These are phyloP conservation scores for Ascomycota sp. DNA, from an alignment of 2,329 filamentous ascomycete species.

Conservation along the genomic window DNA sequence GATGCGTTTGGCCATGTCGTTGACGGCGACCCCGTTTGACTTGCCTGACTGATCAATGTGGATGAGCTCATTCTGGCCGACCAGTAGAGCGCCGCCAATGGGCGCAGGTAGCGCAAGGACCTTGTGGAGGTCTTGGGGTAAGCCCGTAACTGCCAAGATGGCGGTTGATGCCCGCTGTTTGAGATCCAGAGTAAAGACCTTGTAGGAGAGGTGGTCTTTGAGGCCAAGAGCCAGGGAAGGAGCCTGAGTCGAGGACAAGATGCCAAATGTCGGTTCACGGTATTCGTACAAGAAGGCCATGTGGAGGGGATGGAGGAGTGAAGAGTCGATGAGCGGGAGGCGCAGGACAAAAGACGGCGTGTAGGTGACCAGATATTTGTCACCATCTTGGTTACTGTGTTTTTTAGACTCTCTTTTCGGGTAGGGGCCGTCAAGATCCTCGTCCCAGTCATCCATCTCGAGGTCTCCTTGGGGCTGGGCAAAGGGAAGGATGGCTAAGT, in stretches of 20 bases:
- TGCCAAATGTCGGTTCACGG: slow-evolving; percentile 89
- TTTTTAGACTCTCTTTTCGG: slow-evolving; percentile 20
- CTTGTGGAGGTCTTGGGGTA: slow-evolving; percentile 73
- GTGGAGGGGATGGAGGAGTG: slow-evolving; percentile 72
- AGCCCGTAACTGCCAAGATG: slow-evolving; percentile 63
- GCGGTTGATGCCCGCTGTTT: slow-evolving; percentile 86
- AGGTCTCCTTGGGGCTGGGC: slow-evolving; percentile 70
- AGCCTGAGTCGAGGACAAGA: slow-evolving; percentile 58
- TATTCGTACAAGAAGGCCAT: slow-evolving; percentile 92
- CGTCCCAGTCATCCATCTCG: slow-evolving; percentile 80
- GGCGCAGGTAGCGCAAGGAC: slow-evolving; percentile 69
- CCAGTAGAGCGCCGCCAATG: slow-evolving; percentile 68
- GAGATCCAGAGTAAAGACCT: slow-evolving; percentile 85
- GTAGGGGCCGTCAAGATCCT: slow-evolving; percentile 52
- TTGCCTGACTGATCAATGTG: slow-evolving; percentile 94
- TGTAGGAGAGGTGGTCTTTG: slow-evolving; percentile 74
- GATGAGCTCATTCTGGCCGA: slow-evolving; percentile 79
- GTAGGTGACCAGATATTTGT: slow-evolving; percentile 45
- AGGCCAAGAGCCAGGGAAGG: slow-evolving; percentile 62
- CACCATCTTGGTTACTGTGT: slow-evolving; percentile 15
- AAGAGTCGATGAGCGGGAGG: slow-evolving; percentile 71
- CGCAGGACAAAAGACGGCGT: slow-evolving; percentile 82
- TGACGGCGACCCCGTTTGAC: slow-evolving; percentile 78
- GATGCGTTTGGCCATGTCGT: slow-evolving; percentile 64
- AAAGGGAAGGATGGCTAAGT: slow-evolving; percentile 86